Evolutionary conservation across 208 protist genomes (phyloP), one percentile per base, ranked within the genome.

Genomic region (Trichomonas tenax): DNA sequence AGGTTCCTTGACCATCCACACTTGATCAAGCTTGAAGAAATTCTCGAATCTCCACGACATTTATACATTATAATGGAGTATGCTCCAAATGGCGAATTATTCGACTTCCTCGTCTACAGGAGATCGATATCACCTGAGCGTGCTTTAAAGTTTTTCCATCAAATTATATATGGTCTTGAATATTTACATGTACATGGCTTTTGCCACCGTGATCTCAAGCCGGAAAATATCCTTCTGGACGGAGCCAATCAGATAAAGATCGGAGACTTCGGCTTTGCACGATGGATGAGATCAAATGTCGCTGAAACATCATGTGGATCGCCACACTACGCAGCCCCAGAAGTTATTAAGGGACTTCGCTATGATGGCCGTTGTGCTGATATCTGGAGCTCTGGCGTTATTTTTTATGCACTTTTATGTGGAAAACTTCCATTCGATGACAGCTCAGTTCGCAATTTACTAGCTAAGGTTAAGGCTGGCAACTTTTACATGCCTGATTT

Each of bases 31-130:
- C 58, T 96, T 15, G 21, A 45, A 23, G 63, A 96, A 89, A 99
- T 99, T 15, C 99, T 99, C 88, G 98, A 98, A 38, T 99, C 98
- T 23, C 97, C 98, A 26, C 99, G 98, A 4, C 99, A 99, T 97
- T 99, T 99, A 63, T 99, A 99, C 96, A 98, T 99, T 96, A 98
- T 99, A 84, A 99, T 99, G 98, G 99, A 99, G 97, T 99, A 99
- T 97, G 98, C 99, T 0, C 98, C 98, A 49, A 98, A 99, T 86
- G 99, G 99, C 0, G 99, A 99, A 97, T 97, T 99, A 63, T 99
- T 99, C 97, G 99, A 99, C 96, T 99, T 99, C 97, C 99, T 99
- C 96, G 99, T 99, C 0, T 98, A 98, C 48, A 98, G 99, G 96
- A 99, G 99, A 6, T 88, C 97, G 0, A 44, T 97, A 41, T 81